phyloP scores from a whole-genome alignment of 1,139 yeast species.

The Candida sojae region DNA sequence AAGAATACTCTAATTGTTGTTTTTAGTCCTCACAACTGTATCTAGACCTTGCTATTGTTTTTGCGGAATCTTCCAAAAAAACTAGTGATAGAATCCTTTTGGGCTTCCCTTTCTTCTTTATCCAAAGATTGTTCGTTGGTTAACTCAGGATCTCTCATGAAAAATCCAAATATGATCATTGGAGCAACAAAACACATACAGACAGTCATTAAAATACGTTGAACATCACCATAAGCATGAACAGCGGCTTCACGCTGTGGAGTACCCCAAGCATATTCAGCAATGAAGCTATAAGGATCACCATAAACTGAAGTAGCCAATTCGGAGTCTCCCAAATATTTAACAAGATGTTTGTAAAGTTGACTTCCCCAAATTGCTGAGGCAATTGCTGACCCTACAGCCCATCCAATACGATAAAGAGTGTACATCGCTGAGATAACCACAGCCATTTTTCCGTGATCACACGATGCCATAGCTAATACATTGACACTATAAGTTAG shows the following conservation, averaged over 20 bases:
- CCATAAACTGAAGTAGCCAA: conserved; percentile 30
- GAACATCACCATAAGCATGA: conserved; percentile 34
- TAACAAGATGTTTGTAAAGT: conserved; percentile 20
- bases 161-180: conserved; percentile 28
- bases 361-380: conserved; percentile 43
- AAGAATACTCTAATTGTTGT: too few relatives aligned
- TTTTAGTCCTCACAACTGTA: too few relatives aligned
- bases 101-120: conserved; percentile 11
- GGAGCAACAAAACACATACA: conserved; percentile 36
- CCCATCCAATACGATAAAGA: conserved; percentile 36
- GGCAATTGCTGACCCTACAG: conserved; percentile 36
- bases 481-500: conserved; percentile 37
- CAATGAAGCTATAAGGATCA: conserved; percentile 29
- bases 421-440: conserved; percentile 34
- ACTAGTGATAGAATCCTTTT: conserved; percentile 11
- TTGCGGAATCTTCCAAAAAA: conserved; percentile 6
- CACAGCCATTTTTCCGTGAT: conserved; percentile 42
- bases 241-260: conserved; percentile 33
- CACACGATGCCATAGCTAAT: conserved; percentile 33
- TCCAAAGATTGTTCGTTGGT: conserved; percentile 24
- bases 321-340: conserved; percentile 21
- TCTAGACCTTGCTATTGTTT: conserved; percentile 1
- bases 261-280: conserved; percentile 32
- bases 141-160: conserved; percentile 36
- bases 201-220: conserved; percentile 32